These are phyloP conservation scores for Durusdinium trenchii DNA, from an alignment of 73 alveolate species.

Conservation along the genomic window DNA sequence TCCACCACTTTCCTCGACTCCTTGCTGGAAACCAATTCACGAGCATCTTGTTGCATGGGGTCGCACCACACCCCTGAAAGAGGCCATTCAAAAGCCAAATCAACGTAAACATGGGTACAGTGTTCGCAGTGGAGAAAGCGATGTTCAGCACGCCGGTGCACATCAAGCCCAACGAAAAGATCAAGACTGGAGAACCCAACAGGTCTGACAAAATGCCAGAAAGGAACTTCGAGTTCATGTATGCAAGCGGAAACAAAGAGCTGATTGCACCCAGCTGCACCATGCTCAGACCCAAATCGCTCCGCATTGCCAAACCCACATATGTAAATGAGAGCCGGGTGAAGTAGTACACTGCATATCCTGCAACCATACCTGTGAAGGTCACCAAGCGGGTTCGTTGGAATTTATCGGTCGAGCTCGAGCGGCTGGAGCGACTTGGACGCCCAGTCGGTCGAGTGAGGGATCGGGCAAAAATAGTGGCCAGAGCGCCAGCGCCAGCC, in stretches of 20 bases:
- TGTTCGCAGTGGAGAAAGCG: conserved; percentile 41
- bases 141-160: conserved; percentile 74
- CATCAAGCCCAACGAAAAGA: conserved; percentile 86
- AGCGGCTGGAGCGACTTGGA: too few species aligned
- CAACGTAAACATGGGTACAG: conserved; percentile 85
- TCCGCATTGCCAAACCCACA: conserved; percentile 90
- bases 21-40: conserved; percentile 93
- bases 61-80: conserved; percentile 94
- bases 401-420: too few species aligned
- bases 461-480: too few species aligned
- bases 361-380: conserved; percentile 75
- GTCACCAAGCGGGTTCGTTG: conserved; percentile 55
- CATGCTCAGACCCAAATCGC: conserved; percentile 87
- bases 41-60: conserved; percentile 96
- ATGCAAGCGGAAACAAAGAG: conserved; percentile 74
- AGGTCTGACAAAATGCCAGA: conserved; percentile 81
- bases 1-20: conserved; percentile 96
- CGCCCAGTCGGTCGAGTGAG: too few species aligned
- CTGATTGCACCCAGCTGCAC: conserved; percentile 75
- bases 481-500: too few species aligned
- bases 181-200: conserved; percentile 93
- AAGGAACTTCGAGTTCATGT: conserved; percentile 94
- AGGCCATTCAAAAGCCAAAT: conserved; percentile 86
- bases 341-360: conserved; percentile 82
- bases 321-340: conserved; percentile 85